phyloP scores from a whole-genome alignment of 148 eudicot genomes.

The Rhododendron henanense region DNA sequence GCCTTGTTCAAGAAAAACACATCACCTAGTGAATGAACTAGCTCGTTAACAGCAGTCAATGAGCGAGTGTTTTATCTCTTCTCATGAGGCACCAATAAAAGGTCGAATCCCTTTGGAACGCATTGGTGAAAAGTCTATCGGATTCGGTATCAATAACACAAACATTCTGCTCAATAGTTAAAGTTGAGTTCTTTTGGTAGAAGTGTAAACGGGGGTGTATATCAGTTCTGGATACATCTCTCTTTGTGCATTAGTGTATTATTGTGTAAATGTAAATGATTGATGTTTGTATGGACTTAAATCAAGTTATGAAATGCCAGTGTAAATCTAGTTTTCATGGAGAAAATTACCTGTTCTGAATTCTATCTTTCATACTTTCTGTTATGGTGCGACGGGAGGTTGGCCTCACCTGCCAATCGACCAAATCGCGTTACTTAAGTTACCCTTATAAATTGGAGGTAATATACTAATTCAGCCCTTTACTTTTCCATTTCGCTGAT shows the following conservation, averaged over 20 bases:
- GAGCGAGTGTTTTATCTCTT: background rate
- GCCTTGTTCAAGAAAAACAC: constrained; percentile 47
- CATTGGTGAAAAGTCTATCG: background rate
- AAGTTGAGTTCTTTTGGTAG: background rate
- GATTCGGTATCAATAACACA: background rate
- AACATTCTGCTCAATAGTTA: constrained; percentile 1
- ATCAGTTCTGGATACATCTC: background rate
- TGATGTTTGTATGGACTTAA: background rate
- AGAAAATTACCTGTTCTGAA: background rate
- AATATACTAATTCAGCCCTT: background rate
- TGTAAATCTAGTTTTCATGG: background rate
- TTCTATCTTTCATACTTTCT: background rate
- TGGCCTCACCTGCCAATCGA: background rate
- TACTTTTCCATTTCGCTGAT: background rate
- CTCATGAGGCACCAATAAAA: background rate
- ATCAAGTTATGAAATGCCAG: background rate
- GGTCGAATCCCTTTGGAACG: background rate
- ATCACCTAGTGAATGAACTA: constrained; percentile 22
- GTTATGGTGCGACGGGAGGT: background rate
- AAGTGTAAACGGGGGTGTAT: background rate
- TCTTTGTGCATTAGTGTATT: background rate
- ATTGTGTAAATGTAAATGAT: background rate
- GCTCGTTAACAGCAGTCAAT: background rate
- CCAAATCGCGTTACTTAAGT: background rate
- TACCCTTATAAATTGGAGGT: background rate